Percentiles rank a stretch among this genome's conserved stretches.
phyloP scores from a whole-genome alignment of 2,329 filamentous ascomycete genomes.

The Colletotrichum sansevieriae region DNA sequence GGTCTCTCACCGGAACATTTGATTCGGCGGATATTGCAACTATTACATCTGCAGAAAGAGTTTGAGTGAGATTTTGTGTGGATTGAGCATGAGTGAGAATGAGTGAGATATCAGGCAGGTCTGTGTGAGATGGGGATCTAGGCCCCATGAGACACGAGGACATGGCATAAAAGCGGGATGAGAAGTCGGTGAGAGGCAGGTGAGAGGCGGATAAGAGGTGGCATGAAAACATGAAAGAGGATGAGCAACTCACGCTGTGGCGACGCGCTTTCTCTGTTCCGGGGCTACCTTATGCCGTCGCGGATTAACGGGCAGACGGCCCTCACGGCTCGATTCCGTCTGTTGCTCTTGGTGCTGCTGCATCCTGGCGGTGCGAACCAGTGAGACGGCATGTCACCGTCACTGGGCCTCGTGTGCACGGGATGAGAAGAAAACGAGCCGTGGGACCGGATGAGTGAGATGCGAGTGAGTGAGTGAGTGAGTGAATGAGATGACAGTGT shows the following conservation, averaged over 20 bases:
- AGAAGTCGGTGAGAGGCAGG: neutral
- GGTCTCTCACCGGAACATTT: constrained; percentile 65
- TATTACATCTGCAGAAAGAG: constrained; percentile 59
- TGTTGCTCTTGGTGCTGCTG: constrained; percentile 39
- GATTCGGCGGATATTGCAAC: constrained; percentile 65
- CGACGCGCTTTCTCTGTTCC: constrained; percentile 62
- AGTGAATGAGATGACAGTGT: neutral
- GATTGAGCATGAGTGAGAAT: neutral
- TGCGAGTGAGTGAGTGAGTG: neutral
- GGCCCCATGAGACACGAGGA: constrained; percentile 14
- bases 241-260: constrained; percentile 59
- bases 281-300: constrained; percentile 62
- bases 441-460: neutral
- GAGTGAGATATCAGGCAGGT: constrained; percentile 4
- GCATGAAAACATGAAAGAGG: neutral
- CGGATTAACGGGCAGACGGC: constrained; percentile 63
- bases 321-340: constrained; percentile 43
- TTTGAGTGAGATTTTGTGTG: constrained; percentile 9
- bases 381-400: constrained; percentile 40
- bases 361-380: constrained; percentile 37
- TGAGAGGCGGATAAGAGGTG: neutral
- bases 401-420: constrained; percentile 16
- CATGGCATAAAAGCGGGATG: neutral
- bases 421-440: neutral
- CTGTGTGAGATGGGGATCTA: constrained; percentile 2